Percentiles rank a stretch among this genome's conserved stretches.
phyloP scores from a whole-genome alignment of 1,139 yeast species.

The Petasospora fabianii region DNA sequence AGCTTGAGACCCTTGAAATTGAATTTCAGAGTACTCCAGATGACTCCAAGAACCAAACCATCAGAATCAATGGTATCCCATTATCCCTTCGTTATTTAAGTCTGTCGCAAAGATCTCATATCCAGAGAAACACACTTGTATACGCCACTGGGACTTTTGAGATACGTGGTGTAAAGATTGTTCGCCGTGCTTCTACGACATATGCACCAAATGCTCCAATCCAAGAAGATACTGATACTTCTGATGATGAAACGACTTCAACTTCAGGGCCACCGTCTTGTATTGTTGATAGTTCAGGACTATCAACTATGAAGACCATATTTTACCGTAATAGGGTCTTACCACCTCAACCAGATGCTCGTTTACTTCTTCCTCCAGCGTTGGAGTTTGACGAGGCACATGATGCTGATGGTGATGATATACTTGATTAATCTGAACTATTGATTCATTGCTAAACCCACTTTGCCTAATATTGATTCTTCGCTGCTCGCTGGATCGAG shows the following conservation, averaged over 20 bases:
- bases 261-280: background rate
- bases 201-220: background rate
- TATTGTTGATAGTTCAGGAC: background rate
- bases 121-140: background rate
- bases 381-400: background rate
- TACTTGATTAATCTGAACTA: background rate
- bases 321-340: background rate
- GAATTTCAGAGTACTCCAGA: background rate
- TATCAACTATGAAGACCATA: background rate
- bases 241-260: background rate
- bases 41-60: background rate
- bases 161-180: background rate
- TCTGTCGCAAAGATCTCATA: background rate
- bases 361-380: no score
- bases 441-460: background rate
- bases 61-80: conserved; percentile 1
- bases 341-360: no score
- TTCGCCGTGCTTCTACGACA: background rate
- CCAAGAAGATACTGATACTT: background rate
- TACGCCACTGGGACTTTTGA: background rate
- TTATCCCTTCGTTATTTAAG: background rate
- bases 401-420: background rate
- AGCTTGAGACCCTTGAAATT: background rate
- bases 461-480: background rate
- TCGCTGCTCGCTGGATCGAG: background rate